These are phyloP conservation scores for Phylloporus arenicola DNA, from an alignment of 768 basidiomycete genomes.

Conservation along the genomic window DNA sequence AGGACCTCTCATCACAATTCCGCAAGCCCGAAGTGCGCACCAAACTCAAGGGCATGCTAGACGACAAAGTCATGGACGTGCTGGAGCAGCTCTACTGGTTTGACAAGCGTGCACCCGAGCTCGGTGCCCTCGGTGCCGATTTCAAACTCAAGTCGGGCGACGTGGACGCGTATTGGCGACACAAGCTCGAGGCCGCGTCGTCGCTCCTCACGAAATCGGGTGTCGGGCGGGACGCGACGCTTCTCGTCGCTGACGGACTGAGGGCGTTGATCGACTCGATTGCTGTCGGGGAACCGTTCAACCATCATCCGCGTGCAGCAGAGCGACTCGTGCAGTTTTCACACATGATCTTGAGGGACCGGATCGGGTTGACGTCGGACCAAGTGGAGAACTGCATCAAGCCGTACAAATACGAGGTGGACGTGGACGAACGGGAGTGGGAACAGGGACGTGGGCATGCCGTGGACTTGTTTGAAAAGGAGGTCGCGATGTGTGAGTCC, in stretches of 20 bases:
- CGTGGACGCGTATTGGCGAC: constrained; percentile 88
- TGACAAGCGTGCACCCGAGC: constrained; percentile 78
- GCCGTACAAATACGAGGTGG: constrained; percentile 97
- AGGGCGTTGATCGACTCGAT: constrained; percentile 88
- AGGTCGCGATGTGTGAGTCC: constrained; percentile 76
- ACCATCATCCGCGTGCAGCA: constrained; percentile 80
- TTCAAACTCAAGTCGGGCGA: constrained; percentile 65
- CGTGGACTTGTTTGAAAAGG: constrained; percentile 77
- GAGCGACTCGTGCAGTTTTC: constrained; percentile 90
- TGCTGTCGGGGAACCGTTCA: constrained; percentile 85
- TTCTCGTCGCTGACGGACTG: constrained; percentile 91
- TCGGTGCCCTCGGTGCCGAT: constrained; percentile 65
- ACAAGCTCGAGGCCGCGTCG: constrained; percentile 93
- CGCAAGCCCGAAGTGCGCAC: constrained; percentile 82
- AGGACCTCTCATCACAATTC: constrained; percentile 79
- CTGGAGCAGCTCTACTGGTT: constrained; percentile 97
- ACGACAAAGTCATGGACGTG: constrained; percentile 95
- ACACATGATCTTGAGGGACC: constrained; percentile 87
- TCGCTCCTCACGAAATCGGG: constrained; percentile 94
- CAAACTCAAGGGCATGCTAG: constrained; percentile 88
- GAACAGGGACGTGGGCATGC: constrained; percentile 72
- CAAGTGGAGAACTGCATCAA: constrained; percentile 99
- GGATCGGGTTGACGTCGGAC: constrained; percentile 91
- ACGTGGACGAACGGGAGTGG: constrained; percentile 93
- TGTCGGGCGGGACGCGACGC: constrained; percentile 88